Evolutionary conservation across 768 basidiomycete species (phyloP).

Genomic region (Mycena amicta): DNA sequence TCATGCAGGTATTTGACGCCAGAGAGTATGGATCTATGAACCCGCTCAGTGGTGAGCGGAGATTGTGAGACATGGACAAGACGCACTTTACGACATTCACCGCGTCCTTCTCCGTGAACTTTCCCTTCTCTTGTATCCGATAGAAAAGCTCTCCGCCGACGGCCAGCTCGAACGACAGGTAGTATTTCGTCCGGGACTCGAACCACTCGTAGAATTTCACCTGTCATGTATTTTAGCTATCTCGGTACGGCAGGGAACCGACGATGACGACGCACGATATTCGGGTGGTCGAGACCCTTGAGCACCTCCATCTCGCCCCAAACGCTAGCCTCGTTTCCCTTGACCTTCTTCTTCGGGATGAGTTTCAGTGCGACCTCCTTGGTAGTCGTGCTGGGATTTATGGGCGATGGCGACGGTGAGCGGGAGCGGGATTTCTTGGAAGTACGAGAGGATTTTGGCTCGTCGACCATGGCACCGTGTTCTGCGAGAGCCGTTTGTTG

Average conservation of each 20-base stretch:
- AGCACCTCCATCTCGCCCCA: conserved; percentile 95
- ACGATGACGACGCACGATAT: conserved; percentile 65
- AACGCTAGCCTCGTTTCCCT: conserved; percentile 85
- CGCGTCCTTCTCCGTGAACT: conserved; percentile 93
- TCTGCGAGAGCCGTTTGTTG: conserved; percentile 59
- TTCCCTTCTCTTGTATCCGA: conserved; percentile 80
- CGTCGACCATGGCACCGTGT: conserved; percentile 48
- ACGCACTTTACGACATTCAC: conserved; percentile 72
- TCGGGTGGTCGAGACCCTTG: conserved; percentile 86
- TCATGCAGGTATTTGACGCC: conserved; percentile 90
- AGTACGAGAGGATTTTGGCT: conserved; percentile 9
- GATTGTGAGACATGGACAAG: background rate
- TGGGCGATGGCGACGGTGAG: conserved; percentile 27
- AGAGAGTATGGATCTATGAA: conserved; percentile 77
- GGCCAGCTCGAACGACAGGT: conserved; percentile 93
- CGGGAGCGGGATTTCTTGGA: conserved; percentile 13
- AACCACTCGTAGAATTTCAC: conserved; percentile 98
- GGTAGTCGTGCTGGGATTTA: conserved; percentile 35
- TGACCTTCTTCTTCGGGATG: conserved; percentile 94
- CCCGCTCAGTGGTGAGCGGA: background rate
- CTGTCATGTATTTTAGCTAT: conserved; percentile 50
- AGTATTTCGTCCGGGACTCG: conserved; percentile 92
- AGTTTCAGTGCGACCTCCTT: conserved; percentile 88
- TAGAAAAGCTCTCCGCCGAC: conserved; percentile 95
- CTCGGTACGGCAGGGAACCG: background rate